phyloP scores from a whole-genome alignment of 371 early-diverging fungal genomes.

The Apophysomyces sp. region DNA sequence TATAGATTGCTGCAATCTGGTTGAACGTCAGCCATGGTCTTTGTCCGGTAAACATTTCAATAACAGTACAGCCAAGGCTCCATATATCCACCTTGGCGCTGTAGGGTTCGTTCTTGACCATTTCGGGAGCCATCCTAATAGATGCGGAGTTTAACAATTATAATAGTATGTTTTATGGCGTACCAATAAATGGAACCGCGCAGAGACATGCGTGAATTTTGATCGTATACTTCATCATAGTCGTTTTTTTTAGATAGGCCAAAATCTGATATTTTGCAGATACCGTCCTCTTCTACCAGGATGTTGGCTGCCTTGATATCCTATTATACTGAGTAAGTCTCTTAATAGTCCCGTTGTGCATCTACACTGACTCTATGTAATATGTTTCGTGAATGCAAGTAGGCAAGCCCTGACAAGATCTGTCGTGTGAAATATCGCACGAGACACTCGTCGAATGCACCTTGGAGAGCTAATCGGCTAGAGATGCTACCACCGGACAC shows the following conservation, averaged over 20 bases:
- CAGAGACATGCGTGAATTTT: conserved; percentile 13
- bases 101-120: conserved; percentile 65
- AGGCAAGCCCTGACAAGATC: conserved; percentile 82
- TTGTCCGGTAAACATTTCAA: conserved; percentile 94
- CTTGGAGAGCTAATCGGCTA: conserved; percentile 66
- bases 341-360: background rate
- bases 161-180: background rate
- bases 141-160: background rate
- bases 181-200: background rate
- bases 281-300: conserved; percentile 78
- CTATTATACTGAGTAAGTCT: conserved; percentile 14
- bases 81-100: conserved; percentile 87
- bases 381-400: conserved; percentile 88
- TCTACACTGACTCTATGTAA: conserved; percentile 63
- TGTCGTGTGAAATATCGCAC: conserved; percentile 85
- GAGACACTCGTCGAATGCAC: conserved; percentile 72
- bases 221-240: conserved; percentile 51
- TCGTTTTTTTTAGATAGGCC: conserved; percentile 89
- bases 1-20: conserved; percentile 86
- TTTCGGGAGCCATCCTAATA: conserved; percentile 93
- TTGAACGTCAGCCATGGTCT: conserved; percentile 89
- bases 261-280: conserved; percentile 97
- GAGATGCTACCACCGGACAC: conserved; percentile 84
- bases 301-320: conserved; percentile 98
- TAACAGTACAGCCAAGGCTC: conserved; percentile 87